A percentile compares a stretch with the other conserved stretches of the same genome.
Conservation (phyloP, 2,329 filamentous ascomycete genomes). For the Alternaria postmessia region DNA sequence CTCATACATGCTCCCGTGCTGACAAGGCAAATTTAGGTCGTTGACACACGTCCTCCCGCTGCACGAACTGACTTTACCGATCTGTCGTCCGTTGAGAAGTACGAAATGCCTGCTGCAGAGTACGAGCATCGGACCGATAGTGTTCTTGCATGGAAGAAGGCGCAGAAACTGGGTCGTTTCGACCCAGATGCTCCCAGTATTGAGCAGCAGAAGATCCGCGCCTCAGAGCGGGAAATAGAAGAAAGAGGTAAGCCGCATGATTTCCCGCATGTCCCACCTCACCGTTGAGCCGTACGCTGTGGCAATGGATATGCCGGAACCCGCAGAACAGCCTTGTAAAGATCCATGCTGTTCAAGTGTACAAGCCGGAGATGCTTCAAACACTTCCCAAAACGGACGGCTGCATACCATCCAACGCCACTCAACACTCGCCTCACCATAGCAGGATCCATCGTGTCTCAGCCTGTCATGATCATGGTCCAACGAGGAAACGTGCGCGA, state of each 20-base stretch:
- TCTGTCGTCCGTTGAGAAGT: conserved; percentile 84
- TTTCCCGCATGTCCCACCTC: conserved; percentile 20
- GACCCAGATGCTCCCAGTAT: conserved; percentile 81
- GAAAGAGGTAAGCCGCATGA: conserved; percentile 64
- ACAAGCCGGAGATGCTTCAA: conserved; percentile 26
- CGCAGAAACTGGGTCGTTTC: conserved; percentile 95
- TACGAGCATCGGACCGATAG: conserved; percentile 89
- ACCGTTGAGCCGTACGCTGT: conserved; percentile 25
- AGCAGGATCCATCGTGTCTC: conserved; percentile 26
- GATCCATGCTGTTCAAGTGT: neutral
- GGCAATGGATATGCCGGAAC: conserved; percentile 14
- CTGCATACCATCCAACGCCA: conserved; percentile 23
- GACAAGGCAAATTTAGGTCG: conserved; percentile 64
- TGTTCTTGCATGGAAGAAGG: conserved; percentile 93
- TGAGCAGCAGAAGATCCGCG: conserved; percentile 75
- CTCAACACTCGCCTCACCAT: conserved; percentile 3
- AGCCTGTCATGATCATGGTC: conserved; percentile 27
- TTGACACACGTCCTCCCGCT: conserved; percentile 78
- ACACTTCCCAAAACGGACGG: conserved; percentile 24
- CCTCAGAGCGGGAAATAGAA: conserved; percentile 73
- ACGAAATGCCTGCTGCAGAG: conserved; percentile 82
- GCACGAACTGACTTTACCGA: conserved; percentile 83
- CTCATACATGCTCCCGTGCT: conserved; percentile 29
- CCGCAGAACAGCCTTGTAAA: neutral
- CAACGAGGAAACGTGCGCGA: conserved; percentile 13